These are phyloP conservation scores for Neoboletus subvelutipes DNA, from an alignment of 768 basidiomycete genomes.

Conservation along the genomic window DNA sequence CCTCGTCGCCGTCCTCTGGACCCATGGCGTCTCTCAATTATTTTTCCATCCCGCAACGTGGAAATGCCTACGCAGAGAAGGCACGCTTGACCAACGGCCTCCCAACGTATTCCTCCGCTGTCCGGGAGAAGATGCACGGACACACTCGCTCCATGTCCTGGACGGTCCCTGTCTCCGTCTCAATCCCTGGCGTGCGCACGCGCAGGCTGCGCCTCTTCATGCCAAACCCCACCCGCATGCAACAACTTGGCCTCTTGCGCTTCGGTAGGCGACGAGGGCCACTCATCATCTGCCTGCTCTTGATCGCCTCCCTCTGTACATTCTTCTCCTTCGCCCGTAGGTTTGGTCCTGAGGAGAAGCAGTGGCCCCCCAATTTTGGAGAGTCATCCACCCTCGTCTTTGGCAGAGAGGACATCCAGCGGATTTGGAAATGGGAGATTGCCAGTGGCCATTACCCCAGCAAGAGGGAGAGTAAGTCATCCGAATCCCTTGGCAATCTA, in stretches of 20 bases:
- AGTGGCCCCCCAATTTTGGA: constrained; percentile 59
- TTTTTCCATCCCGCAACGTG: constrained; percentile 45
- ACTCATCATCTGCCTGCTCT: constrained; percentile 47
- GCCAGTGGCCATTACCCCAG: constrained; percentile 93
- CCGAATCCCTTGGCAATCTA: not conserved
- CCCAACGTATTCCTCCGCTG: constrained; percentile 53
- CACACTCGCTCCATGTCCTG: constrained; percentile 48
- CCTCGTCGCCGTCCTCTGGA: constrained; percentile 15
- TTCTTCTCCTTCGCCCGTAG: constrained; percentile 61
- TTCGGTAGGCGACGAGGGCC: constrained; percentile 61
- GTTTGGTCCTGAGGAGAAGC: constrained; percentile 59
- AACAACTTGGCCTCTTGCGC: constrained; percentile 53
- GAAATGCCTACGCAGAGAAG: constrained; percentile 47
- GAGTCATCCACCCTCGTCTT: constrained; percentile 75
- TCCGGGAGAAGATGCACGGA: constrained; percentile 63
- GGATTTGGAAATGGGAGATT: constrained; percentile 97
- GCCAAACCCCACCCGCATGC: constrained; percentile 60
- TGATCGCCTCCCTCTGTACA: constrained; percentile 50
- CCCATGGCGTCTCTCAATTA: constrained; percentile 48
- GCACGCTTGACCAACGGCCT: constrained; percentile 42
- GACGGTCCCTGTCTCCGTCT: constrained; percentile 58
- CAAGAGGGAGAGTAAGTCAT: constrained; percentile 62
- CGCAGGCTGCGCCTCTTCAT: constrained; percentile 57
- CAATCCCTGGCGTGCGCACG: constrained; percentile 57
- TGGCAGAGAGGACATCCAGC: constrained; percentile 73